Percentiles rank a stretch among this genome's conserved stretches.
phyloP scores from a whole-genome alignment of 108 stramenopile species.

The Fragilariopsis cylindrus region DNA sequence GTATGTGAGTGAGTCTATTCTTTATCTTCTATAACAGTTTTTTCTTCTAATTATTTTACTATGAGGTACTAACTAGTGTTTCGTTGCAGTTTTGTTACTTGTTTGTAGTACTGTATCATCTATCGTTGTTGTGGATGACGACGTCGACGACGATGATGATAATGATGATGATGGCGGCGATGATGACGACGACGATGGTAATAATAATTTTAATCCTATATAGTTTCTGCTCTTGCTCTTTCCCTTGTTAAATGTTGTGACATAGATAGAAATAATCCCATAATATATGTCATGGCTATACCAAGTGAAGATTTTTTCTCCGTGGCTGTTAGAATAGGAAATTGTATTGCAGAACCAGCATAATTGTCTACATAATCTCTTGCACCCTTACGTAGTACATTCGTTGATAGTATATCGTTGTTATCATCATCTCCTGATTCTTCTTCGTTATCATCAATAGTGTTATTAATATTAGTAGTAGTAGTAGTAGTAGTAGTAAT shows the following conservation, averaged over 20 bases:
- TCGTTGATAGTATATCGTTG: not conserved
- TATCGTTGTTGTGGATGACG: slow-evolving; percentile 14
- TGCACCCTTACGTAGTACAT: slow-evolving; percentile 7
- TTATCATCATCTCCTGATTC: not conserved
- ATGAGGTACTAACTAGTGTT: no score
- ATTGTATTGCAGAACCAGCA: slow-evolving; percentile 32
- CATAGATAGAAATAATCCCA: slow-evolving; percentile 46
- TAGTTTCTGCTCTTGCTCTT: slow-evolving; percentile 20
- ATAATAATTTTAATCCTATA: not conserved
- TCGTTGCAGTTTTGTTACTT: no score
- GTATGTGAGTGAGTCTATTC: no score
- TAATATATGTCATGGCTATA: slow-evolving; percentile 41
- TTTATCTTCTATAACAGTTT: no score
- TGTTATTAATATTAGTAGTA: no score
- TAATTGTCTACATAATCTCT: slow-evolving; percentile 33
- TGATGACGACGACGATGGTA: slow-evolving; percentile 15
- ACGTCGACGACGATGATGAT: slow-evolving; percentile 9
- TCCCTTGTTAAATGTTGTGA: slow-evolving; percentile 39
- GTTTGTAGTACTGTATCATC: no score
- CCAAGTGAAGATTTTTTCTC: slow-evolving; percentile 50
- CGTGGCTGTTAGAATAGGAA: slow-evolving; percentile 48
- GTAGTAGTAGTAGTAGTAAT: no score
- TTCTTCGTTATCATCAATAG: not conserved
- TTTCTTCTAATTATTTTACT: no score
- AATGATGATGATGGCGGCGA: not conserved